Evolutionary conservation across 2,329 filamentous ascomycete species (phyloP), one percentile per base, ranked within the genome.

Genomic region (Alternaria burnsii): DNA sequence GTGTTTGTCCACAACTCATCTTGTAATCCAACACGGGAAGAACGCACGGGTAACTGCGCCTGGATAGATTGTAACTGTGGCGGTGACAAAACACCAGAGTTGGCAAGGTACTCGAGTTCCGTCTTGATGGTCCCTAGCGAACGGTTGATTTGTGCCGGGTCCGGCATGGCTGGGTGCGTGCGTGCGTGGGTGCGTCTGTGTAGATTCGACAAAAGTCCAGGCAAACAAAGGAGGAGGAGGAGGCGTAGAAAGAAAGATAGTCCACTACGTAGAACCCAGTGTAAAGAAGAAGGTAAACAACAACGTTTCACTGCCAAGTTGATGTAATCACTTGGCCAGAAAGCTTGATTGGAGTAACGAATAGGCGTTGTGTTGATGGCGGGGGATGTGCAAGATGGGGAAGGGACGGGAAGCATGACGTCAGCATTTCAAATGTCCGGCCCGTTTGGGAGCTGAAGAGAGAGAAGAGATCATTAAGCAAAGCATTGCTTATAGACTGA

Each of bases 11-110:
- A 22, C 22, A 22, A 22, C 22, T 22, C 3, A 22, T 22, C 22
- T 22, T 22, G 4, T 22, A 5, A 22, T 22, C 5, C 22, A 22
- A 22, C 22, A 22, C 22, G 22, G 22, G 22, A 24, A 24, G 4
- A 24, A 22, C 22, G 5, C 22, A 26, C 24, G 7, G 67, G 67
- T 7, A 70, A 44, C 32, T 70, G 66, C 11, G 67, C 66, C 34
- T 63, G 63, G 7, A 68, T 68, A 5, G 62, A 64, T 16, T 67
- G 66, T n/a, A 66, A 41, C 20, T 68, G 66, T 5, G 66, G 67
- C 11, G 62, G 36, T 4, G 62, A 60, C 16, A 70, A 42, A 16
- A 68, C 60, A n/a, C 66, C 66, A 9, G 58, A 44, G 12, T 61
- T 59, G 8, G 64, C 66, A 5, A 70, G 67, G 52, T 61, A 68